Evolutionary conservation across 2,329 filamentous ascomycete species (phyloP).

Genomic region (Aspergillus unguis): DNA sequence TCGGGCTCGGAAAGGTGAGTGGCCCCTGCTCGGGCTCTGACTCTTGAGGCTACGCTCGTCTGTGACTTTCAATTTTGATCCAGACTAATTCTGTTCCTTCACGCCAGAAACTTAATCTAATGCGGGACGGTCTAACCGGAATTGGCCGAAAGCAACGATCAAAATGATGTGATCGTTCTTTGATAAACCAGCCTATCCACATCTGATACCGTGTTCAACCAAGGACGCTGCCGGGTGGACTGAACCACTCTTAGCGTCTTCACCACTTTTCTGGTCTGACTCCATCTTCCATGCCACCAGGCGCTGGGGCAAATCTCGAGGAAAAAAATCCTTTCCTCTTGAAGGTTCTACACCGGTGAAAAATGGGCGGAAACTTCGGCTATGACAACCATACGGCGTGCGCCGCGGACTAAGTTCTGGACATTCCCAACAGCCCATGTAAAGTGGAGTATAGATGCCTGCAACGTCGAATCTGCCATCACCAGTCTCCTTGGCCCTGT

Average conservation of each 20-base stretch:
- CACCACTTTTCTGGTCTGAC: neutral
- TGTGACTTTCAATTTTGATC: no score
- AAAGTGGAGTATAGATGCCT: neutral
- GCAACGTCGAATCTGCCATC: no score
- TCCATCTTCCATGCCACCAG: neutral
- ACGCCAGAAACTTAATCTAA: constrained; percentile 5
- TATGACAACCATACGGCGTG: constrained; percentile 9
- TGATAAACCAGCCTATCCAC: constrained; percentile 4
- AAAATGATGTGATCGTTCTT: constrained; percentile 15
- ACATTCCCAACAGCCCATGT: neutral
- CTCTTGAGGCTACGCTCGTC: no score
- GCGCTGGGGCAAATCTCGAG: constrained; percentile 1
- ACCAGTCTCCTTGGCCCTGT: neutral
- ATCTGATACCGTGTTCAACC: constrained; percentile 4
- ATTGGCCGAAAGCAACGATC: constrained; percentile 5
- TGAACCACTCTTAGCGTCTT: constrained; percentile 7
- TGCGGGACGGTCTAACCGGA: constrained; percentile 1
- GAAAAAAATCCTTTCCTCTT: neutral
- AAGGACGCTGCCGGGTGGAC: neutral
- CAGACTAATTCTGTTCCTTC: no score
- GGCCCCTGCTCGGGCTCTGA: no score
- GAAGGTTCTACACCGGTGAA: constrained; percentile 3
- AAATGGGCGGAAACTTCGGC: constrained; percentile 15
- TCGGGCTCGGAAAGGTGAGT: no score
- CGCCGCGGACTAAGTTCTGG: neutral